Evolutionary conservation across 2,329 filamentous ascomycete genomes (phyloP).

Genomic region (Pseudonectria buxi): DNA sequence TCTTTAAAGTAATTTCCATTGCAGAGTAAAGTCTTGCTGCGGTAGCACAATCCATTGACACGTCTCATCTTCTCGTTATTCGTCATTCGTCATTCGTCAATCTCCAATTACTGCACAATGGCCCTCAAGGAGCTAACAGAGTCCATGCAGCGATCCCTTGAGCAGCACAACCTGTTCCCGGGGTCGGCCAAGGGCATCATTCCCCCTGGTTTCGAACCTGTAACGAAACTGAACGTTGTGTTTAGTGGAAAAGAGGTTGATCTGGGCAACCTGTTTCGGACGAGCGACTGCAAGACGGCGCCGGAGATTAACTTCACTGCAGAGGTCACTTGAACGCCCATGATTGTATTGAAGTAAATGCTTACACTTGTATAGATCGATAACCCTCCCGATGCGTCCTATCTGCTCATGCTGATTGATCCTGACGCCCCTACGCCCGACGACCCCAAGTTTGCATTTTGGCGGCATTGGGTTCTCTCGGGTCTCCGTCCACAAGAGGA

Average conservation of each 20-base stretch:
- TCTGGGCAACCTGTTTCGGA: conserved; percentile 34
- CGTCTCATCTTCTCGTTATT: too few relatives aligned
- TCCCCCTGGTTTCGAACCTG: conserved; percentile 35
- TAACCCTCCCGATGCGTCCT: conserved; percentile 26
- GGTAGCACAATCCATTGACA: too few relatives aligned
- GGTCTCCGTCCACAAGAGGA: conserved; percentile 29
- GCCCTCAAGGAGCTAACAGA: conserved; percentile 10
- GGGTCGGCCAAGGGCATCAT: conserved; percentile 35
- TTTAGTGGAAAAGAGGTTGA: conserved; percentile 28
- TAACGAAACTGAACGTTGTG: conserved; percentile 31
- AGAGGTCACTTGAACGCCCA: conserved; percentile 18
- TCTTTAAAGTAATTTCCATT: too few relatives aligned
- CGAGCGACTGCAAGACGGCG: conserved; percentile 28
- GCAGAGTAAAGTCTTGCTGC: too few relatives aligned
- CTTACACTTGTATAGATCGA: conserved; percentile 10
- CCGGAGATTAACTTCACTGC: conserved; percentile 31
- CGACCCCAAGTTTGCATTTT: conserved; percentile 48
- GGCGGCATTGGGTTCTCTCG: conserved; percentile 46
- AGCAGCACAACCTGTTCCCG: conserved; percentile 33
- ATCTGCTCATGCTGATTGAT: conserved; percentile 44
- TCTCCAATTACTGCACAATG: conserved; percentile 7
- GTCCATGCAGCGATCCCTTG: conserved; percentile 24
- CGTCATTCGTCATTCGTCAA: too few relatives aligned
- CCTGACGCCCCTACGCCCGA: conserved; percentile 50
- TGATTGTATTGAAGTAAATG: accelerated